phyloP scores from a whole-genome alignment of 164 flowering plant species.

The Annona cherimola region DNA sequence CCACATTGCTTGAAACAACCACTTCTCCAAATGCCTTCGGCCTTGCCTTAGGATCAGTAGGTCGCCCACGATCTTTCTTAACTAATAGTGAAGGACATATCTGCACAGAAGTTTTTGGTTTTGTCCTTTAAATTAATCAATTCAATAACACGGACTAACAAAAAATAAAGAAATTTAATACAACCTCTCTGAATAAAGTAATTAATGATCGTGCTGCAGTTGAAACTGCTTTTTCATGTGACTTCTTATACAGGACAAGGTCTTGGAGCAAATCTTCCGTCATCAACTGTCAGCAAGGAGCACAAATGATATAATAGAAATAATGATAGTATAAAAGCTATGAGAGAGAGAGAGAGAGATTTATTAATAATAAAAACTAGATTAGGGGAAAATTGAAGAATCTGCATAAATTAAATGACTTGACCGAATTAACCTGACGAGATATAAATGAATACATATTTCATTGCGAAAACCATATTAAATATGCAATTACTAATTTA shows the following conservation, averaged over 20 bases:
- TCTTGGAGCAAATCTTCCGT: conserved; percentile 95
- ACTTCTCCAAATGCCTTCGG: conserved; percentile 91
- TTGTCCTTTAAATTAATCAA: neutral
- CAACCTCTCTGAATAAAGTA: conserved; percentile 78
- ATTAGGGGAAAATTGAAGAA: no score
- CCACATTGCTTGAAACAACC: conserved; percentile 49
- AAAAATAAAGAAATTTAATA: conserved; percentile 2
- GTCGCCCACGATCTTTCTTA: conserved; percentile 92
- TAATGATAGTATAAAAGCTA: neutral
- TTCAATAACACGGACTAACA: neutral
- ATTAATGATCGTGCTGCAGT: conserved; percentile 81
- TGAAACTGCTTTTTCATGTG: conserved; percentile 87
- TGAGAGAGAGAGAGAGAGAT: no score
- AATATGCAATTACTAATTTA: no score
- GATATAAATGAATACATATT: no score
- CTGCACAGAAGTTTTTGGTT: conserved; percentile 32
- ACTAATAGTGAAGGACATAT: conserved; percentile 75
- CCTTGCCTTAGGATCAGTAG: conserved; percentile 67
- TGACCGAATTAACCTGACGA: no score
- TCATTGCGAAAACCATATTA: no score
- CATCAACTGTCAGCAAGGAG: conserved; percentile 57
- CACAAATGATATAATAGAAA: neutral
- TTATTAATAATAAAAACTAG: no score
- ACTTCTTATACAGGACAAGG: conserved; percentile 79
- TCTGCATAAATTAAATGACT: no score